Percentiles rank a stretch among this genome's conserved stretches.
Conservation (phyloP, 352 stramenopile genomes). For the Phytophthora quininea region DNA sequence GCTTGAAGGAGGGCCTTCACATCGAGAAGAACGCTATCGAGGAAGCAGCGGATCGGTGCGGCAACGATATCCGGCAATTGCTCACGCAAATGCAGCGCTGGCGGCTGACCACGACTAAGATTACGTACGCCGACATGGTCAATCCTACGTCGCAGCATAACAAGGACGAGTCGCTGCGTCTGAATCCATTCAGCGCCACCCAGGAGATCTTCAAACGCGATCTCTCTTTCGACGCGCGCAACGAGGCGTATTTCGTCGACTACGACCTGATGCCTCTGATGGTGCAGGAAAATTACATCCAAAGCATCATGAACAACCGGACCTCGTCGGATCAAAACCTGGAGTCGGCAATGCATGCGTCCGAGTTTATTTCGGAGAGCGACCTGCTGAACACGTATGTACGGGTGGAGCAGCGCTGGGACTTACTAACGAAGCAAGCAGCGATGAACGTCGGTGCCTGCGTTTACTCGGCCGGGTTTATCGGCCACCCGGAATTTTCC, state of each 20-base stretch:
- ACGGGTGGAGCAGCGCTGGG: slow-evolving; percentile 93
- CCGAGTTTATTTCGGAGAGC: slow-evolving; percentile 92
- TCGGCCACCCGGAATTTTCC: slow-evolving; percentile 91
- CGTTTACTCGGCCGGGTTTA: slow-evolving; percentile 81
- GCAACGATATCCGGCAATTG: slow-evolving; percentile 98
- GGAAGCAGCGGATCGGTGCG: slow-evolving; percentile 95
- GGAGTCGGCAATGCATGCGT: slow-evolving; percentile 84
- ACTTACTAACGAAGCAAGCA: slow-evolving; percentile 92
- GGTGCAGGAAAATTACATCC: slow-evolving; percentile 92
- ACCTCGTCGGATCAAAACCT: slow-evolving; percentile 80
- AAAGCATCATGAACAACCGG: slow-evolving; percentile 82
- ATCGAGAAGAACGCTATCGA: slow-evolving; percentile 97
- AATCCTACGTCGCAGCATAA: slow-evolving; percentile 80
- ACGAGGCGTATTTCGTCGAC: slow-evolving; percentile 98
- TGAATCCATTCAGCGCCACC: slow-evolving; percentile 96
- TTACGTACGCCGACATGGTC: slow-evolving; percentile 90
- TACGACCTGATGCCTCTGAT: slow-evolving; percentile 98
- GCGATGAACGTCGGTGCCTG: slow-evolving; percentile 91
- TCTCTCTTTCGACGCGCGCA: slow-evolving; percentile 83
- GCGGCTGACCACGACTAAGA: slow-evolving; percentile 76
- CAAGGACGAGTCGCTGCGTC: slow-evolving; percentile 93
- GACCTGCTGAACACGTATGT: slow-evolving; percentile 83
- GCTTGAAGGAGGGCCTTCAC: slow-evolving; percentile 84
- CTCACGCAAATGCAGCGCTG: slow-evolving; percentile 98
- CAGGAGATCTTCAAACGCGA: slow-evolving; percentile 92